Evolutionary conservation across 768 basidiomycete genomes (phyloP), one percentile per base, ranked within the genome.

Genomic region (Pholiota molesta): DNA sequence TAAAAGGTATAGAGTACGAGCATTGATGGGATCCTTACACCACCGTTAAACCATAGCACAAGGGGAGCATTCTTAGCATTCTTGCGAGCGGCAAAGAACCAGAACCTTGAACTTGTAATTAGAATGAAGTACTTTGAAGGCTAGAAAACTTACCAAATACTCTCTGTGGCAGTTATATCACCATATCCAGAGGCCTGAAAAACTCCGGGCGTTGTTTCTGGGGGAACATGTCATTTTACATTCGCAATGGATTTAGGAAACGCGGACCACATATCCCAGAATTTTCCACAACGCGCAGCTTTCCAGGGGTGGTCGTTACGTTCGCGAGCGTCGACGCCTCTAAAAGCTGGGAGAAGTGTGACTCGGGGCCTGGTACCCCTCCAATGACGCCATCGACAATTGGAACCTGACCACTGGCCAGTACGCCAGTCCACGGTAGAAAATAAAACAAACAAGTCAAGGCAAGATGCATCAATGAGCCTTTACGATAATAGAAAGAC

Each of bases 21-120:
- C 35, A 33, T 29, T 23, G 19, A 40, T 37, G 14, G 9, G n/a
- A 65, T 2, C 74, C 81, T 23, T 71, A 82, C 81, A 51, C 86
- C 81, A 68, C 87, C 87, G 69, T 89, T 88, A 62, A 89, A 83
- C 88, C 87, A 89, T 10, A 88, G 76, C 17, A 83, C 77, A 19
- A 90, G 77, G 17, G 88, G 87, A 0, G 86, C 87, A 0, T 77
- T 85, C n/a, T 80, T 80, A 0, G 86, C 79, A 66, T 84, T 84
- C 39, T 84, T 82, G 21, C 87, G 82, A 0, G 87, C 80, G 9
- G 77, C 86, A 65, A 89, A 89, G 75, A 85, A 89, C 86, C 86
- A 88, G 75, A 88, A 89, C 83, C 86, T 87, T 55, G 1, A 26
- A 6, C 26, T n/a, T 44, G n/a, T 57, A 28, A 59, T n/a, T 29